phyloP scores from a whole-genome alignment of 768 basidiomycete species.

The Suillus subluteus region DNA sequence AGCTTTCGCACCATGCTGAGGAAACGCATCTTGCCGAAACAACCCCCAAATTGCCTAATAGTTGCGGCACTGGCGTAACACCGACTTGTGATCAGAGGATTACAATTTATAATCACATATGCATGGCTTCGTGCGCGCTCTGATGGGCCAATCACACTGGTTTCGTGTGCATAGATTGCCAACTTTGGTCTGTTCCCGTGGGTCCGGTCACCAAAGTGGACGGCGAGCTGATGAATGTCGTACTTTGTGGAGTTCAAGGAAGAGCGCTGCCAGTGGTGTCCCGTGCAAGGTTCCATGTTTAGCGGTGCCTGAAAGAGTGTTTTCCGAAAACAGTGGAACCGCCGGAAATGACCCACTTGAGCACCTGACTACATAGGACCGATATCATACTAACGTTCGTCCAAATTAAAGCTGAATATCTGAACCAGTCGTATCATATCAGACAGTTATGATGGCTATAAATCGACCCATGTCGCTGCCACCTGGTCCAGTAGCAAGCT shows the following conservation, averaged over 20 bases:
- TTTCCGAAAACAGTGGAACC: background rate
- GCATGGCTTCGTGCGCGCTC: background rate
- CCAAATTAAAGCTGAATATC: too few species aligned
- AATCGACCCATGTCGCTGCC: background rate
- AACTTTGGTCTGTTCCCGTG: background rate
- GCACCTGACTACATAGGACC: too few species aligned
- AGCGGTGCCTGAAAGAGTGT: background rate
- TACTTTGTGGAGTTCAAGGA: background rate
- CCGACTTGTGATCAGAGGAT: slow-evolving; percentile 5
- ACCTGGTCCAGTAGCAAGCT: slow-evolving; percentile 14
- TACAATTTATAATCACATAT: background rate
- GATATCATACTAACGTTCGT: background rate
- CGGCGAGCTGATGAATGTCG: background rate
- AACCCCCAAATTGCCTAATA: slow-evolving; percentile 11
- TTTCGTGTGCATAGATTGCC: background rate
- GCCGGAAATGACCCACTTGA: slow-evolving; percentile 1
- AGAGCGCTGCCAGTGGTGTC: background rate
- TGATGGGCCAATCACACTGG: background rate
- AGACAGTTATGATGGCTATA: slow-evolving; percentile 9
- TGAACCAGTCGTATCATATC: background rate
- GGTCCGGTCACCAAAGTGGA: background rate
- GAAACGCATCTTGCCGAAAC: slow-evolving; percentile 20
- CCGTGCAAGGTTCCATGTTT: background rate
- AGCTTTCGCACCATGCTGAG: background rate
- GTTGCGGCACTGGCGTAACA: slow-evolving; percentile 8